Evolutionary conservation across 2,329 filamentous ascomycete species (phyloP).

Genomic region (Aspergillus puulaauensis): DNA sequence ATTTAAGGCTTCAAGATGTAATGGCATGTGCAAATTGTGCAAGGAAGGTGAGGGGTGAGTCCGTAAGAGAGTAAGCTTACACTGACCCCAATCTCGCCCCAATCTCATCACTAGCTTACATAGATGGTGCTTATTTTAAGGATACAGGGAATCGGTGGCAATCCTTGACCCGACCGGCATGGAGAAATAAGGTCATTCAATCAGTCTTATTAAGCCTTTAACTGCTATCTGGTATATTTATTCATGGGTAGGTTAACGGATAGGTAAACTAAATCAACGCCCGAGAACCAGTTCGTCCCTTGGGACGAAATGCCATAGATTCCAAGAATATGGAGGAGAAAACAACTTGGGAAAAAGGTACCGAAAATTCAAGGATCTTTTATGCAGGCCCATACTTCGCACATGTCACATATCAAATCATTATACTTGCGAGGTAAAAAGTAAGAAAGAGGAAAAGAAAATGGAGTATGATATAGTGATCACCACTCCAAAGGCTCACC

Average conservation of each 20-base stretch:
- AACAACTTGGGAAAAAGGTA: neutral
- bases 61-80: too few species aligned
- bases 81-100: too few species aligned
- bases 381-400: neutral
- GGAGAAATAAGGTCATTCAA: neutral
- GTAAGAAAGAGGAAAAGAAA: neutral
- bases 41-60: too few species aligned
- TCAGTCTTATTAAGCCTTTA: neutral
- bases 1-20: too few species aligned
- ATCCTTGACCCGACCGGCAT: too few species aligned
- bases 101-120: too few species aligned
- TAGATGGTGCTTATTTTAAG: too few species aligned
- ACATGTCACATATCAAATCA: neutral
- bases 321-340: neutral
- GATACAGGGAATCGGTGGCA: too few species aligned
- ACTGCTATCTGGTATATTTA: constrained; percentile 3
- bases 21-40: too few species aligned
- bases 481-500: constrained; percentile 90
- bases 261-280: neutral
- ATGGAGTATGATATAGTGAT: constrained; percentile 14
- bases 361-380: neutral
- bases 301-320: neutral
- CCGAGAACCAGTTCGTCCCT: neutral
- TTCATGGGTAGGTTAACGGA: neutral
- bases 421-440: constrained; percentile 32